phyloP scores from a whole-genome alignment of 305 asterid genomes.

The Coffea humblotiana region DNA sequence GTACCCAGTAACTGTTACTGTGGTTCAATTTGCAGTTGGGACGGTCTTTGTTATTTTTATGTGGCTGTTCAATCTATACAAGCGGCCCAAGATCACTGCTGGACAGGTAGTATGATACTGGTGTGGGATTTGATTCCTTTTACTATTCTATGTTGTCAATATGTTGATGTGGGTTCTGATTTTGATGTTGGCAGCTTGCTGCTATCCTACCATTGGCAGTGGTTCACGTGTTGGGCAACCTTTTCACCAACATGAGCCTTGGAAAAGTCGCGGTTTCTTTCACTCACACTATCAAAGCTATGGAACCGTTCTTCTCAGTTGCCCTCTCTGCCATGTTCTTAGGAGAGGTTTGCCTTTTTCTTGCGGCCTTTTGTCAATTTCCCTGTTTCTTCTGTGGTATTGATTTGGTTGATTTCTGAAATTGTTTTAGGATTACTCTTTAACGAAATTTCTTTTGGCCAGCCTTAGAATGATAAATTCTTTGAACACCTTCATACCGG shows the following conservation, averaged over 20 bases:
- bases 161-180: slow-evolving; percentile 6
- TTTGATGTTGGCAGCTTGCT: slow-evolving; percentile 53
- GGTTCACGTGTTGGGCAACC: slow-evolving; percentile 84
- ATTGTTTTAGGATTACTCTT: neutral
- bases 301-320: slow-evolving; percentile 99
- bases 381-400: neutral
- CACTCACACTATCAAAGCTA: slow-evolving; percentile 91
- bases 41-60: slow-evolving; percentile 63
- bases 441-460: neutral
- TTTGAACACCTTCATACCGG: neutral
- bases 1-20: slow-evolving; percentile 83
- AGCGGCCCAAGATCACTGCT: slow-evolving; percentile 82
- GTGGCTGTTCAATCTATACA: slow-evolving; percentile 85
- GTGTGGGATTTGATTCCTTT: neutral
- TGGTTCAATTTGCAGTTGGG: slow-evolving; percentile 84
- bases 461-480: neutral
- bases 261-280: slow-evolving; percentile 91
- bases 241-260: slow-evolving; percentile 93
- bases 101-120: slow-evolving; percentile 59
- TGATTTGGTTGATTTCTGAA: neutral
- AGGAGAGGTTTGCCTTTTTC: slow-evolving; percentile 67
- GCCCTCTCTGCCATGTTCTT: slow-evolving; percentile 92
- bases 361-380: neutral
- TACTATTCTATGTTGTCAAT: neutral
- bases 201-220: slow-evolving; percentile 80